Base-by-base conservation (phyloP, 768 basidiomycete species). In the Mycena amicta region DNA sequence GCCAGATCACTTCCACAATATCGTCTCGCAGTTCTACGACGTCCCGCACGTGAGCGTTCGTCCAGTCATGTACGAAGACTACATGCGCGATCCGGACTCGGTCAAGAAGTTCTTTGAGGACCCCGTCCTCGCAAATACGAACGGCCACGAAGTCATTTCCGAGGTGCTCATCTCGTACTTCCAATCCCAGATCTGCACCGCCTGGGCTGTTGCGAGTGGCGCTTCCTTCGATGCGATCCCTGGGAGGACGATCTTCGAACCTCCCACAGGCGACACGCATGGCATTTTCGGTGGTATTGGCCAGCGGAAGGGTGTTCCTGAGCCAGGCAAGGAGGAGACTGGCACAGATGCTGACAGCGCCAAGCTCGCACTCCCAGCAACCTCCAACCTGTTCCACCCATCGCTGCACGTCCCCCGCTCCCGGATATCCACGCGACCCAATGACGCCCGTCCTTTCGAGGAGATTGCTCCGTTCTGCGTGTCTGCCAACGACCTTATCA, bases 1-100 rank as follows among this genome's bases (percentile, higher is more conserved):
- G 2, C 90, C 95, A 1, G 95, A 97, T 68, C 85, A 93, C 66
- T 87, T 86, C 80, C 96, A 99, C 72, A 88, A 82, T 62, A 75
- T 90, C 56, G 95, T 98, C 1, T 92, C 97, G 1, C 94, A 95
- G 69, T 98, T 94, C 77, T 99, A 99, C 77, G 97, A 99, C 70
- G 85, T 98, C 26, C 95, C 96, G 0, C 93, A 98, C 70, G 78
- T 99, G 67, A 92, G 89, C 72, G 83, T 86, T 59, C 96, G 96
- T 72, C 83, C 93, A 13, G 75, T 90, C 28, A 72, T 96, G 2
- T 96, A 93, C 74, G 84, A 89, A 3, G 79, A 86, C 55, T 98
- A 95, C 75, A 87, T 98, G 73, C 72, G 77, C 28, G 81, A 88
- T 65, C 90, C 94, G 1, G 71, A 80, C 28, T 80, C 86, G 18